phyloP scores from a whole-genome alignment of 805 yeast genomes.

The Komagataella pastoris region DNA sequence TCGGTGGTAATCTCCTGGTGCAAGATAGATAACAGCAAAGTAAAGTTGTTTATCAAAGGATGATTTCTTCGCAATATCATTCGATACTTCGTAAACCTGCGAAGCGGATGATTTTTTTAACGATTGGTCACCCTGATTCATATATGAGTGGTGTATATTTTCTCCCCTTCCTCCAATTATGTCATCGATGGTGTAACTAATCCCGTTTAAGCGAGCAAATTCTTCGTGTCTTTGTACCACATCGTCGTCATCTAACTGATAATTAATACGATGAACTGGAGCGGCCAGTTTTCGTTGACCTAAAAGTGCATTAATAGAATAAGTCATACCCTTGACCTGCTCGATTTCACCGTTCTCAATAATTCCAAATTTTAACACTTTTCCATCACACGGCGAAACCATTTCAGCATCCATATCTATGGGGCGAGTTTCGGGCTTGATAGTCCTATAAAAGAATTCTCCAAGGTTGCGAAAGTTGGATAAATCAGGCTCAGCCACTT shows the following conservation, averaged over 20 bases:
- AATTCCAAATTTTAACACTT: constrained; percentile 74
- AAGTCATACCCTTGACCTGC: constrained; percentile 94
- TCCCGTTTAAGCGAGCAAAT: constrained; percentile 69
- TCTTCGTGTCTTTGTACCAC: constrained; percentile 44
- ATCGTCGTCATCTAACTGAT: constrained; percentile 21
- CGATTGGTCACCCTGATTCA: constrained; percentile 61
- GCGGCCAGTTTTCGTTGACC: constrained; percentile 53
- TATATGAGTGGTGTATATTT: constrained; percentile 31
- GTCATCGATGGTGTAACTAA: constrained; percentile 57
- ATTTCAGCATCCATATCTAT: constrained; percentile 48
- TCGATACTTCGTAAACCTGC: constrained; percentile 14
- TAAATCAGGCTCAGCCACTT: constrained; percentile 76
- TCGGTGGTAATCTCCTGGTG: constrained; percentile 97
- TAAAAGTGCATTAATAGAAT: constrained; percentile 75
- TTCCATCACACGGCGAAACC: constrained; percentile 92
- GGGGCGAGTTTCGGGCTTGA: constrained; percentile 71
- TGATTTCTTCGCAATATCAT: constrained; percentile 9
- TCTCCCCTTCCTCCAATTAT: constrained; percentile 42
- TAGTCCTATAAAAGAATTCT: constrained; percentile 80
- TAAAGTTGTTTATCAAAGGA: constrained; percentile 40
- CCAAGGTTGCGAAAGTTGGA: constrained; percentile 65
- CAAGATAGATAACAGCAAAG: constrained; percentile 85
- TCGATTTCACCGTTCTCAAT: constrained; percentile 75
- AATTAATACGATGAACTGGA: constrained; percentile 35
- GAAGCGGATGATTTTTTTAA: constrained; percentile 15